A percentile compares a stretch with the other conserved stretches of the same genome.
These are phyloP conservation scores for Huntiella abstrusa DNA, from an alignment of 2,329 filamentous ascomycete species.

Conservation along the genomic window DNA sequence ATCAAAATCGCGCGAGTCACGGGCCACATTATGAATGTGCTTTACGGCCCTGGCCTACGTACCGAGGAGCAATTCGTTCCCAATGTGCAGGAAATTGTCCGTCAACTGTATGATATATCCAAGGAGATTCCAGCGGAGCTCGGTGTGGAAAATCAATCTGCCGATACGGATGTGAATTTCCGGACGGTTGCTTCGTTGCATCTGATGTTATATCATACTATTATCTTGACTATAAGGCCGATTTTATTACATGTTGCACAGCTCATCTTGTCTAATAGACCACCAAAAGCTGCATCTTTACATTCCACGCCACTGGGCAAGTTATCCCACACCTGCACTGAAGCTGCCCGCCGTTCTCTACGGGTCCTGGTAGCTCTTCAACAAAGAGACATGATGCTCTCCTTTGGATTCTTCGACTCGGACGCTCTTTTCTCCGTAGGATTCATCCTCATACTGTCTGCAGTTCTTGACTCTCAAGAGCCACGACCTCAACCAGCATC, in stretches of 20 bases:
- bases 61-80: conserved; percentile 17
- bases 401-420: conserved; percentile 11
- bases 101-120: conserved; percentile 13
- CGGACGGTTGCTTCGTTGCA: conserved; percentile 18
- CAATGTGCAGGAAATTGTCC: conserved; percentile 18
- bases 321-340: conserved; percentile 16
- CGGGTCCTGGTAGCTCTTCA: conserved; percentile 16
- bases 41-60: conserved; percentile 17
- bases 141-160: conserved; percentile 14
- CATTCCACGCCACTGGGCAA: conserved; percentile 15
- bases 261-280: conserved; percentile 15
- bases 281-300: conserved; percentile 13
- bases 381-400: conserved; percentile 16
- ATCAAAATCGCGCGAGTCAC: conserved; percentile 15
- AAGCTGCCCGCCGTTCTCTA: conserved; percentile 16
- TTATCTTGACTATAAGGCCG: conserved; percentile 17
- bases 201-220: conserved; percentile 19
- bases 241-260: conserved; percentile 17
- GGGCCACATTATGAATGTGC: conserved; percentile 16
- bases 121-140: conserved; percentile 13
- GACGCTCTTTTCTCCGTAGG: conserved; percentile 11
- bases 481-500: conserved; percentile 3
- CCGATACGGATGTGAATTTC: conserved; percentile 15
- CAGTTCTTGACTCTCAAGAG: conserved; percentile 10
- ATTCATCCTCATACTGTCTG: conserved; percentile 11